phyloP scores from a whole-genome alignment of 2,329 filamentous ascomycete species.

The Cladophialophora bantiana region DNA sequence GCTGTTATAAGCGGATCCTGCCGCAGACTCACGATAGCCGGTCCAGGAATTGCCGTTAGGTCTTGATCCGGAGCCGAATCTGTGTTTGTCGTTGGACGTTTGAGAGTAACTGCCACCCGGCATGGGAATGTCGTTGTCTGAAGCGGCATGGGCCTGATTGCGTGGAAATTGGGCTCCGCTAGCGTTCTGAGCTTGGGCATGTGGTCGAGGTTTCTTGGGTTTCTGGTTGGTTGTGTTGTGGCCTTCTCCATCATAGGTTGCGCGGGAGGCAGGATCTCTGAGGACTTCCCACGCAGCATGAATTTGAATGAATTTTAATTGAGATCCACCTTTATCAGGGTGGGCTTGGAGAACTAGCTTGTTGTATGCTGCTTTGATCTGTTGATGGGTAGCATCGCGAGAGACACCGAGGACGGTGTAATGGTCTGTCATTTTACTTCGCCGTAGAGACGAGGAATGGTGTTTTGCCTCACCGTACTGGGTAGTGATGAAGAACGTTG shows the following conservation, averaged over 20 bases:
- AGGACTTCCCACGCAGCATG: slow-evolving; percentile 24
- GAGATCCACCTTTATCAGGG: slow-evolving; percentile 31
- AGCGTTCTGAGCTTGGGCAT: background rate
- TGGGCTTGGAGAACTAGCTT: slow-evolving; percentile 26
- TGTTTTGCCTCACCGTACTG: background rate
- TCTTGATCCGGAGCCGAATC: background rate
- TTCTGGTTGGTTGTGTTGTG: background rate
- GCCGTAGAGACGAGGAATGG: background rate
- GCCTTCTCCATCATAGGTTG: slow-evolving; percentile 15
- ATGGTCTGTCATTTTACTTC: slow-evolving; percentile 21
- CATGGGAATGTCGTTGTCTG: background rate
- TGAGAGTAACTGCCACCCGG: background rate
- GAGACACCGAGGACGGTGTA: slow-evolving; percentile 24
- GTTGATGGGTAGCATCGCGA: slow-evolving; percentile 3
- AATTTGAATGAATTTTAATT: slow-evolving; percentile 11
- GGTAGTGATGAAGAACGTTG: too few species aligned
- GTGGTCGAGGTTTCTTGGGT: background rate
- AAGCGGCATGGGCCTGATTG: background rate
- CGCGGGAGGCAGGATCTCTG: slow-evolving; percentile 9
- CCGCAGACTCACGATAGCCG: slow-evolving; percentile 9
- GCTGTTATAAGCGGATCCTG: slow-evolving; percentile 8
- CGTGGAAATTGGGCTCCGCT: background rate
- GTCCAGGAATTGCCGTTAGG: background rate
- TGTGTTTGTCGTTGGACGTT: background rate
- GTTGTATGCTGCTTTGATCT: slow-evolving; percentile 28